Evolutionary conservation across 331 rosid species (phyloP), one percentile per base, ranked within the genome.

Genomic region (Rhamnella rubrinervis): DNA sequence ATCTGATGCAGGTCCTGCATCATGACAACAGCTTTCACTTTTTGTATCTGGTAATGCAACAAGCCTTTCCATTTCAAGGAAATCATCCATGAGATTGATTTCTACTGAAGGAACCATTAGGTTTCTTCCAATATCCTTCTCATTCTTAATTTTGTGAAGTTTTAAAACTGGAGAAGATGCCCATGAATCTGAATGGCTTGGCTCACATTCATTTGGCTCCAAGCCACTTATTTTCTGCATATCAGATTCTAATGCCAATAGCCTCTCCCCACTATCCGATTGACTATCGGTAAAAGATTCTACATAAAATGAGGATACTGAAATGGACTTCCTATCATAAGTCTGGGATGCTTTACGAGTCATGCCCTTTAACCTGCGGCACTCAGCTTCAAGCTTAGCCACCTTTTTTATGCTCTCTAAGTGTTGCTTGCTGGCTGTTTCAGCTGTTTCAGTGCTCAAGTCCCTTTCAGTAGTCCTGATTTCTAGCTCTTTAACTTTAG

Each of bases 51-150:
- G 88, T 74, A 81, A 77, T 56, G 96, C 86, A 61, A 85, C 97
- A 63, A 91, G 86, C 83, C 67, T 86, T 82, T 91, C 97, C 97
- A 91, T 91, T 85, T 91, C 97, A 41, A 88, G 91, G 78, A 91
- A 91, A 77, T 91, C 97, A 73, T 91, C 97, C 97, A 91, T 88
- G 86, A 88, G 88, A 80, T 80, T 77, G 86, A 91, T 88, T 65
- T 85, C 96, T 23, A 53, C 71, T 20, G 89, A 80, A 75, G 89
- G 85, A 52, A 52, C 87, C 71, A 62, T 65, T 38, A 23, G 74
- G 46, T 56, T 75, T 65, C 76, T 81, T 49, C 71, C 78, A 25
- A 37, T 40, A 38, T 65, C 60, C 75, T 75, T 85, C 58, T 68
- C 74, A 6, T 76, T 80, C 75, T 76, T 80, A 63, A 65, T 74